phyloP scores from a whole-genome alignment of 345 rosid genomes.

The Leavenworthia alabamica region DNA sequence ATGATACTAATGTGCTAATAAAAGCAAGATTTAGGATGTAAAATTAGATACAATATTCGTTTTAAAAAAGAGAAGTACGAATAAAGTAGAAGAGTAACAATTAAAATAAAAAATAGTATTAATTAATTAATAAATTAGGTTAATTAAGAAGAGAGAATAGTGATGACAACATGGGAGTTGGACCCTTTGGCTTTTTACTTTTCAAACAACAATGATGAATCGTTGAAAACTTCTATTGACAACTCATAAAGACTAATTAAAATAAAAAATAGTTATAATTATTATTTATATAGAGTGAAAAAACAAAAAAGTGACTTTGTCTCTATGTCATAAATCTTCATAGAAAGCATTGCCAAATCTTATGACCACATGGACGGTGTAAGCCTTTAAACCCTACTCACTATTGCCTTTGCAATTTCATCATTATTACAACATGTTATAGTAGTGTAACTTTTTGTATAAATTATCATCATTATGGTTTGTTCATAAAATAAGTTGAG shows the following conservation, averaged over 20 bases:
- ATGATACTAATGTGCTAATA: constrained; percentile 12
- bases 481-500: constrained; percentile 21
- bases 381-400: constrained; percentile 37
- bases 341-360: constrained; percentile 35
- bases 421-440: constrained; percentile 31
- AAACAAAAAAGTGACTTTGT: constrained; percentile 36
- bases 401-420: constrained; percentile 24
- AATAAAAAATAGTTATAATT: not conserved
- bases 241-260: constrained; percentile 30
- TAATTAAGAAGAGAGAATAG: constrained; percentile 12
- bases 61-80: constrained; percentile 25
- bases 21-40: constrained; percentile 29
- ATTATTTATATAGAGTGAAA: constrained; percentile 12
- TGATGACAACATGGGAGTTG: constrained; percentile 36
- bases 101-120: not conserved
- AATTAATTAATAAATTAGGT: constrained; percentile 22
- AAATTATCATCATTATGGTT: constrained; percentile 24
- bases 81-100: constrained; percentile 28
- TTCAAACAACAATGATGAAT: constrained; percentile 30
- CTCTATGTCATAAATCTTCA: constrained; percentile 37
- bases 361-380: constrained; percentile 36
- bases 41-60: constrained; percentile 33
- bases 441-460: constrained; percentile 16
- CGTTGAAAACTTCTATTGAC: constrained; percentile 27
- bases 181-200: constrained; percentile 30